Base-by-base conservation (phyloP, 2,329 filamentous ascomycete genomes). In the Emmonsia crescens region DNA sequence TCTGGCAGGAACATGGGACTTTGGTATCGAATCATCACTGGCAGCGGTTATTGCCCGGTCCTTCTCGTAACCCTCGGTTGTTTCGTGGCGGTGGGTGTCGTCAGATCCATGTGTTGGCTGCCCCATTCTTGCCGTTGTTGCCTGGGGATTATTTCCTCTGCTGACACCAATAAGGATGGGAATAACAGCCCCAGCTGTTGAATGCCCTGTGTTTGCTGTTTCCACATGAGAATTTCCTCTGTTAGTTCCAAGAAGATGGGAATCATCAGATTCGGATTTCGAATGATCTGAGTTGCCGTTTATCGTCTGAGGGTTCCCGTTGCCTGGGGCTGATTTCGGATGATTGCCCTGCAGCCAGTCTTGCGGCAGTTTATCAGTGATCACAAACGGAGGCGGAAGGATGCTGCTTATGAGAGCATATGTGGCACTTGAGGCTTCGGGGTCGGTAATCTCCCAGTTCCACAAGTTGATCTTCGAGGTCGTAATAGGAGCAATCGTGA, bases 401-500 rank as follows among this genome's bases (percentile, higher is more conserved):
- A 65, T 62, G 21, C 62, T 64, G n/a, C 46, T 62, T 16, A 55
- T 64, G 16, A 62, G 16, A 24, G 38, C 3, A 58, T 62, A 60
- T 27, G 57, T 52, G 3, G 56, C n/a, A 21, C 48, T 49, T 19
- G 58, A 29, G 12, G 29, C 38, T 24, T 54, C 48, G 6, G 10
- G 27, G 10, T 59, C 38, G 12, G 52, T 55, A 36, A 31, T 29
- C 42, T 57, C 61, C 36, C 57, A 57, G 27, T 65, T 62, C 63
- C 63, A 65, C 3, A 62, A 14, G 19, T 64, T 57, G 31, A 65
- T 62, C 40, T 21, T 21, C 21, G 60, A 38, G 1, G 63, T 65
- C n/a, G 60, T 64, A 33, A 65, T 24, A 57, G 62, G 62, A 38
- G 62, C 60, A 29, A 64, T 62, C 4, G 59, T 61, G 19, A 64